A percentile compares a stretch with the other conserved stretches of the same genome.
Evolutionary conservation across 192 early-diverging fungal species (phyloP).

Genomic region (Blastocladiella britannica): DNA sequence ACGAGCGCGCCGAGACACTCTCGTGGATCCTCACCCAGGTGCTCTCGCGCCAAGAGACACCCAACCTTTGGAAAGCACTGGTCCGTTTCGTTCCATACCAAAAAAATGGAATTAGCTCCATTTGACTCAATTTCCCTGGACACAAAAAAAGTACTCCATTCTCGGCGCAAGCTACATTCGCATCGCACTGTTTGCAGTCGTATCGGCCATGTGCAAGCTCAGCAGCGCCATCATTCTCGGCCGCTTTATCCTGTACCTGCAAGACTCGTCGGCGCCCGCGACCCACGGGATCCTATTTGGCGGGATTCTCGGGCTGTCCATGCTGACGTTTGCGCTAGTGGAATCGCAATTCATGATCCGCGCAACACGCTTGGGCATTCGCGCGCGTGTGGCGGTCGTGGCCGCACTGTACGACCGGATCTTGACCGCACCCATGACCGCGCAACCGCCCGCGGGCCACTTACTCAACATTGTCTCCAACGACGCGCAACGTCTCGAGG

Average conservation of each 20-base stretch:
- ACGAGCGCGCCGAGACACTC: no score
- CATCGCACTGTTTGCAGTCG: no score
- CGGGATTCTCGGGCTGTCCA: not conserved
- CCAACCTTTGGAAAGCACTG: no score
- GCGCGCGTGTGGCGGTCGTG: not conserved
- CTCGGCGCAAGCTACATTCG: no score
- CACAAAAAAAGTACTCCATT: no score
- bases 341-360: not conserved
- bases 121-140: no score
- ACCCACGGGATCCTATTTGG: not conserved
- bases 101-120: no score
- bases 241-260: not conserved
- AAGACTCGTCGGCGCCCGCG: not conserved
- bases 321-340: not conserved
- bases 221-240: not conserved
- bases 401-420: not conserved
- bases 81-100: no score
- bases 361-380: not conserved
- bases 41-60: no score
- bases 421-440: not conserved
- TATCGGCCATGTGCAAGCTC: no score
- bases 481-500: not conserved
- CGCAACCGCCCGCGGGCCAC: not conserved
- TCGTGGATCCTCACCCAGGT: no score
- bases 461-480: not conserved